These are phyloP conservation scores for Fusarium temperatum DNA, from an alignment of 2,329 filamentous ascomycete species.

Conservation along the genomic window DNA sequence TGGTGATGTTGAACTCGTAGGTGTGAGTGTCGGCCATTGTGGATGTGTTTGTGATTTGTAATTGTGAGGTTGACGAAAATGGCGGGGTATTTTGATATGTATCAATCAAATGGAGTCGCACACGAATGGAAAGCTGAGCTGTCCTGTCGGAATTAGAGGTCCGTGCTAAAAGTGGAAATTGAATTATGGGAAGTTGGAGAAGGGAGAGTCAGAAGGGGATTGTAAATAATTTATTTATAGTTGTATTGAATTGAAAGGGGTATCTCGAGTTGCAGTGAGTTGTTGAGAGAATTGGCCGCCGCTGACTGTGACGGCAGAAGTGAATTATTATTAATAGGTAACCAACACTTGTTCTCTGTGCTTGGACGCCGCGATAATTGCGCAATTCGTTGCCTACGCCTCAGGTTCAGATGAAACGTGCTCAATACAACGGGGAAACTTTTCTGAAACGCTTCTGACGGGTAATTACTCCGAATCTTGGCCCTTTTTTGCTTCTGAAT, in stretches of 20 bases:
- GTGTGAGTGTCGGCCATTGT: conserved; percentile 80
- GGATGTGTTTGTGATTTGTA: conserved; percentile 19
- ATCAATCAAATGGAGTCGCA: background rate
- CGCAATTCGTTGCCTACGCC: conserved; percentile 30
- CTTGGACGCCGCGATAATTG: conserved; percentile 37
- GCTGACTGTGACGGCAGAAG: conserved; percentile 27
- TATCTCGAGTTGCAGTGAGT: background rate
- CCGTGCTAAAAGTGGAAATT: conserved; percentile 14
- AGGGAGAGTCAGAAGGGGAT: background rate
- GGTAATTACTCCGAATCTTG: conserved; percentile 14
- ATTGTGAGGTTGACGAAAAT: conserved; percentile 14
- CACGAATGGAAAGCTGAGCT: conserved; percentile 2
- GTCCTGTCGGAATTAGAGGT: background rate
- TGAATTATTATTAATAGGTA: conserved; percentile 37
- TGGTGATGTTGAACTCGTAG: conserved; percentile 94
- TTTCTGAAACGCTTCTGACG: conserved; percentile 24
- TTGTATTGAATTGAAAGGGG: background rate
- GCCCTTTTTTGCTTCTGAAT: background rate
- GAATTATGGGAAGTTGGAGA: background rate
- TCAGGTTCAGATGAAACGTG: conserved; percentile 36
- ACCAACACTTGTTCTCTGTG: background rate
- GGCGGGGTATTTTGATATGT: conserved; percentile 28
- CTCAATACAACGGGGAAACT: conserved; percentile 37
- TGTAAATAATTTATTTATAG: background rate
- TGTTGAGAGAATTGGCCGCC: conserved; percentile 5